Base-by-base conservation (phyloP, 2,329 filamentous ascomycete genomes). In the Neofusicoccum sp. region DNA sequence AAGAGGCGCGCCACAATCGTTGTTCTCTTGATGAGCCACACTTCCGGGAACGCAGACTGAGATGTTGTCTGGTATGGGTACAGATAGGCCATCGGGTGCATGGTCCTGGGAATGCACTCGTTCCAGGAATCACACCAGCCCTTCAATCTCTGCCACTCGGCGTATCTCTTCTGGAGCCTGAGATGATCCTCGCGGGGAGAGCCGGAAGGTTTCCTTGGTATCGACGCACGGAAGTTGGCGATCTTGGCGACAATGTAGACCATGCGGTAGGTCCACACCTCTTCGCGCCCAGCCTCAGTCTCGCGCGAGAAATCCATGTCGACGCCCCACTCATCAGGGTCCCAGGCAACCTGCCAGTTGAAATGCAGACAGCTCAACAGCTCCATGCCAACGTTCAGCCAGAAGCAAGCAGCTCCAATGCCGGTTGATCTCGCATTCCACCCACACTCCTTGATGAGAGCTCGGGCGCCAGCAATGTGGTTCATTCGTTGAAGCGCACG, bases 371-470 rank as follows among this genome's bases (percentile, higher is more conserved):
- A 96, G 64, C 86, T 91, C 30, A 97, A 80, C n/a, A 97, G 80
- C 72, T 98, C 93, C 82, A 96, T 89, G 14, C 89, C 89, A 14
- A 96, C 87, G 68, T 96, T 96, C 38, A 97, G 80, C 93, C 93
- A 97, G 76, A 97, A 97, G 73, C 93, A 97, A 1, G 93, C 91
- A 0, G 87, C 85, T 0, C 91, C 93, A 20, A 96, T 85, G 0
- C 93, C 92, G 1, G 82, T 84, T 36, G 89, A 89, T 63, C 82
- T 85, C 0, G 91, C 91, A 68, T 91, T 89, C 93, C 93, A 97
- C 4, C 87, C 86, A 68, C 92, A 96, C 70, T 96, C 91, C 63
- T 91, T 90, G 68, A 97, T 93, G 53, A 96, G 79, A 1, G 91
- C 91, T 58, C 91, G 84, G 8, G 91, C 91, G 4, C 91, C 91